Evolutionary conservation across 129 eudicot genomes (phyloP), one percentile per base, ranked within the genome.

Genomic region (Chrysanthemum makinoi): DNA sequence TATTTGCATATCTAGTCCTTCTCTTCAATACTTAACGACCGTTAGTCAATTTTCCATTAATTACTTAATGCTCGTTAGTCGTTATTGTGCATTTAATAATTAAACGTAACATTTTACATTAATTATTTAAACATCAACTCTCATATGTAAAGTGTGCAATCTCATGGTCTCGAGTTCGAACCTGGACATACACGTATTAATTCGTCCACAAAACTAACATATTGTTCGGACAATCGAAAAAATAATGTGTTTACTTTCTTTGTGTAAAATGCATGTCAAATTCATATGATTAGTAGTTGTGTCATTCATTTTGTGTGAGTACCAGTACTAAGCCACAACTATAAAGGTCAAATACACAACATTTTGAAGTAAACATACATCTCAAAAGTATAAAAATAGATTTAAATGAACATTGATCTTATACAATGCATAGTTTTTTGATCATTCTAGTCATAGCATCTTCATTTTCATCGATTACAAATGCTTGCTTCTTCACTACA

Each of bases 401-500:
- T 58, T 46, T 48, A 13, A 28, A 14, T 26, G 19, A 9, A 66
- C 58, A 6, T 66, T 57, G 16, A 18, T 35, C 12, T 74, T 64
- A 2, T 65, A n/a, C 56, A 64, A 74, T 75, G 79, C 66, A 53
- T 53, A 75, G 14, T 46, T 30, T 54, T 10, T 65, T 75, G 6
- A 57, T 75, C 64, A 43, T 75, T 75, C 57, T 74, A 55, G 39
- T 63, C 11, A 22, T 52, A 35, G n/a, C 71, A 51, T 64, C 71
- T 19, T 74, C 72, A 64, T 35, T 56, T 64, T 54, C 53, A 13
- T 53, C 71, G 12, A 74, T 39, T 65, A 20, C 67, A 47, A 67
- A 68, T 67, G 74, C 51, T 76, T 76, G 80, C 14, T 66, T 76
- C 74, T 65, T 76, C 75, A 68, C 75, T 47, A 14, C 74, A 35